phyloP scores from a whole-genome alignment of 2,329 filamentous ascomycete genomes.

The Fusarium tupiense region DNA sequence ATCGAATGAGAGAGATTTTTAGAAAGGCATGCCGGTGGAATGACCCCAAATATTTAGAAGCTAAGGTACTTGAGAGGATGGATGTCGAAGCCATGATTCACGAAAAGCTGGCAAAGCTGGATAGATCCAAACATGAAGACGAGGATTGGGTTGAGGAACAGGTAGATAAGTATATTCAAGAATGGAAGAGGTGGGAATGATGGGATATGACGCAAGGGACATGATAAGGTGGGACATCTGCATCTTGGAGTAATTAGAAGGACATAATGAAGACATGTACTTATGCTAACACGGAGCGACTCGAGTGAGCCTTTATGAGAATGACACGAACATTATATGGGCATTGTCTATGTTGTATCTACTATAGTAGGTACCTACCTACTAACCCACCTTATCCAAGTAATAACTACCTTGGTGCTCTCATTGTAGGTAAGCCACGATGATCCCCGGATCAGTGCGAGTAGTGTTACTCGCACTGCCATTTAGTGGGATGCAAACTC shows the following conservation, averaged over 20 bases:
- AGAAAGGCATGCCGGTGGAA: conserved; percentile 70
- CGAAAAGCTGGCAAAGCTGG: conserved; percentile 59
- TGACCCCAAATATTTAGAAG: conserved; percentile 71
- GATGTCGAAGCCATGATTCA: conserved; percentile 69
- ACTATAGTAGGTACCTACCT: background rate
- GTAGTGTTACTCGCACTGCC: background rate
- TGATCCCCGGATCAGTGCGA: background rate
- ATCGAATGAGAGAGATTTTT: conserved; percentile 81
- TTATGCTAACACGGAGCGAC: conserved; percentile 29
- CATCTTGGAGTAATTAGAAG: conserved; percentile 32
- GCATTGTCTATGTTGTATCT: background rate
- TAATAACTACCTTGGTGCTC: background rate
- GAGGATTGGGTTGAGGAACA: conserved; percentile 54
- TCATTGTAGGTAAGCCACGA: background rate
- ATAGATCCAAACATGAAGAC: conserved; percentile 47
- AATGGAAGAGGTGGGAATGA: conserved; percentile 69
- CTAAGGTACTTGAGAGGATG: conserved; percentile 66
- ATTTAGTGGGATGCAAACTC: conserved; percentile 22
- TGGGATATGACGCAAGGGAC: background rate
- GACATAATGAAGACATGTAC: conserved; percentile 34
- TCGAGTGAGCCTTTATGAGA: conserved; percentile 29
- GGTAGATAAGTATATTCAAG: conserved; percentile 60
- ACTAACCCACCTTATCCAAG: background rate
- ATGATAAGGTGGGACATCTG: conserved; percentile 13
- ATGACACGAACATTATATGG: conserved; percentile 23